Evolutionary conservation across 2,329 filamentous ascomycete species (phyloP), one percentile per base, ranked within the genome.

Genomic region (Fusarium devonianum): DNA sequence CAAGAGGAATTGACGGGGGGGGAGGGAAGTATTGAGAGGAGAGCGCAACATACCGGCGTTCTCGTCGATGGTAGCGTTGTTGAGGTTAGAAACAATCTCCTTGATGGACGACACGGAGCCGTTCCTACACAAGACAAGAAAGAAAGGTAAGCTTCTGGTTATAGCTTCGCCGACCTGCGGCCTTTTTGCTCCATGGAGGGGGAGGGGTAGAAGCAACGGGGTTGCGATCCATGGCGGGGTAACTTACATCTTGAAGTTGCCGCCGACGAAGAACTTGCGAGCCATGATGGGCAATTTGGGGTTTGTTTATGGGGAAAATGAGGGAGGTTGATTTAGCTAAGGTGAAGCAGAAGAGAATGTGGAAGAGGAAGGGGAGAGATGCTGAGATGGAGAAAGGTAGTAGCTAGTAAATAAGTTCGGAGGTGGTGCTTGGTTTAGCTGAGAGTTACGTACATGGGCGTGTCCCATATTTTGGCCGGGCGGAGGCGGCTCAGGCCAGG

Each of bases 181-280:
- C 60, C 55, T 63, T 68, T 69, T 66, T 64, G 61, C 37, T 56
- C 49, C 40, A 30, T 52, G 35, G 47, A 42, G 49, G 43, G 45
- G 40, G 44, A 49, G 49, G 51, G 59, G 48, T 51, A 53, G 45
- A 43, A 29, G 49, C 34, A 49, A 56, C 32, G 55, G 37, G 35
- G 51, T 35, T 33, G 32, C 45, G 48, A 46, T 45, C 40, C 44
- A 62, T 58, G 53, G 64, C 58, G 58, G 64, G 65, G 66, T 62
- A 66, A 59, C 83, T 72, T 79, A 96, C 92, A 97, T 97, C 85
- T 99, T 97, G 82, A 97, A 97, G 88, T 99, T 99, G 73, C 92
- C 92, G 76, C 92, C 92, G 75, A 96, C 90, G 76, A 96, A 96
- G 83, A 96, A 96, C 82, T 92, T 89, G 82, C 92, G 92, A 84